Conservation (phyloP, 2,329 filamentous ascomycete genomes). For the Fusarium abutilonis region DNA sequence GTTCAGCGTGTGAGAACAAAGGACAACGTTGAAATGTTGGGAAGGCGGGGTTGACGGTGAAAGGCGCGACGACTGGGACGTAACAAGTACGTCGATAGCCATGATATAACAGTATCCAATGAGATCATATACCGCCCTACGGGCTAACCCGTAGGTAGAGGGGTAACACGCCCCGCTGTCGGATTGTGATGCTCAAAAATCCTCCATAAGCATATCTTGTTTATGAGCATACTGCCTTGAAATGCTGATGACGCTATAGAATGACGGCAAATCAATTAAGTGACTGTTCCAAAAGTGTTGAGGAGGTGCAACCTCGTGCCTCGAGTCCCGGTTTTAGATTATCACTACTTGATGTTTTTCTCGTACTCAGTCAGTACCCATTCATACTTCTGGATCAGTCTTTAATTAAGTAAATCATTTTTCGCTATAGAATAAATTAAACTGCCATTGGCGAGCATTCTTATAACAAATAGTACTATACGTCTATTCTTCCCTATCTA, state of each 20-base stretch:
- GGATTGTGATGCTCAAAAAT: slow-evolving; percentile 1
- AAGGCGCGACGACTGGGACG: slow-evolving; percentile 7
- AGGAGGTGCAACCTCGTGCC: slow-evolving; percentile 1
- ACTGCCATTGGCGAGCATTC: not conserved
- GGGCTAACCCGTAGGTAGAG: not conserved
- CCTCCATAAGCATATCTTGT: slow-evolving; percentile 3
- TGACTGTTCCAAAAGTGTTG: slow-evolving; percentile 1
- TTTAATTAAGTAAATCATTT: slow-evolving; percentile 8
- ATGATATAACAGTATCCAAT: slow-evolving; percentile 12
- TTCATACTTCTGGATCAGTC: slow-evolving; percentile 3
- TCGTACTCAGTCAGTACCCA: slow-evolving; percentile 3
- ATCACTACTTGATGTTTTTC: slow-evolving; percentile 9
- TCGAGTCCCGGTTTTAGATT: slow-evolving; percentile 1
- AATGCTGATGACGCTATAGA: slow-evolving; percentile 8
- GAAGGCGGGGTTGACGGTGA: slow-evolving; percentile 12
- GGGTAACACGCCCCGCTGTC: slow-evolving; percentile 1
- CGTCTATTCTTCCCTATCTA: slow-evolving; percentile 3
- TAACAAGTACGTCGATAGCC: not conserved
- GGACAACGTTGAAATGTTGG: slow-evolving; percentile 2
- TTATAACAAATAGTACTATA: slow-evolving; percentile 4
- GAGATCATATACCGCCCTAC: slow-evolving; percentile 2
- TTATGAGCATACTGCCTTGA: slow-evolving; percentile 5
- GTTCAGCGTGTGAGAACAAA: slow-evolving; percentile 5
- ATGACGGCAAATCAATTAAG: slow-evolving; percentile 8
- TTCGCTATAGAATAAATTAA: slow-evolving; percentile 1